These are phyloP conservation scores for Russula earlei DNA, from an alignment of 768 basidiomycete genomes.

Conservation along the genomic window DNA sequence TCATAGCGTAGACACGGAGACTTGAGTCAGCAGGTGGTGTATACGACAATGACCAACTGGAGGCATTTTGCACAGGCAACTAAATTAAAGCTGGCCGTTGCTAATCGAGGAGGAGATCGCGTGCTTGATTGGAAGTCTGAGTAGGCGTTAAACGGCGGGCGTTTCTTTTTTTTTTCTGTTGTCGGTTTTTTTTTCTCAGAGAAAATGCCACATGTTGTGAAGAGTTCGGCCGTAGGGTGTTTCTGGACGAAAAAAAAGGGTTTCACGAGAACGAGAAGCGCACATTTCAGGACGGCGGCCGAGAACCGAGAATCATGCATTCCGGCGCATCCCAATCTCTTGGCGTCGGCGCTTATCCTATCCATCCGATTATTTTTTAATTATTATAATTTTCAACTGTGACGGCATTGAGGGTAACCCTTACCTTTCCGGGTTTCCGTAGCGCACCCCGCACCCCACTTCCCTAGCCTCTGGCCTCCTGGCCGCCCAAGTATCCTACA, in stretches of 20 bases:
- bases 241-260: not conserved
- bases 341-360: not conserved
- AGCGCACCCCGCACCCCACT: not conserved
- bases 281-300: not conserved
- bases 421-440: constrained; percentile 1
- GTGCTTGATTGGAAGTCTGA: not conserved
- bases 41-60: not conserved
- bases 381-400: not conserved
- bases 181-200: not conserved
- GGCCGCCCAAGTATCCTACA: not conserved
- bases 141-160: not conserved
- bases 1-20: not conserved
- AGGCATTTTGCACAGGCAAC: not conserved
- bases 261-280: not conserved
- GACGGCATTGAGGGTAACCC: constrained; percentile 3
- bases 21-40: not conserved
- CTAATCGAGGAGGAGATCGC: not conserved
- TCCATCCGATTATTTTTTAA: not conserved
- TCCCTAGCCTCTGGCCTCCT: not conserved
- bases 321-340: not conserved
- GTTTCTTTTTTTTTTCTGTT: not conserved
- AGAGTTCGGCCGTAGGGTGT: not conserved
- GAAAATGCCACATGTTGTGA: constrained; percentile 14
- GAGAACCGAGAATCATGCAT: constrained; percentile 9
- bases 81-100: not conserved